Evolutionary conservation across 148 eudicot genomes (phyloP).

Genomic region (Nepenthes mirabilis): DNA sequence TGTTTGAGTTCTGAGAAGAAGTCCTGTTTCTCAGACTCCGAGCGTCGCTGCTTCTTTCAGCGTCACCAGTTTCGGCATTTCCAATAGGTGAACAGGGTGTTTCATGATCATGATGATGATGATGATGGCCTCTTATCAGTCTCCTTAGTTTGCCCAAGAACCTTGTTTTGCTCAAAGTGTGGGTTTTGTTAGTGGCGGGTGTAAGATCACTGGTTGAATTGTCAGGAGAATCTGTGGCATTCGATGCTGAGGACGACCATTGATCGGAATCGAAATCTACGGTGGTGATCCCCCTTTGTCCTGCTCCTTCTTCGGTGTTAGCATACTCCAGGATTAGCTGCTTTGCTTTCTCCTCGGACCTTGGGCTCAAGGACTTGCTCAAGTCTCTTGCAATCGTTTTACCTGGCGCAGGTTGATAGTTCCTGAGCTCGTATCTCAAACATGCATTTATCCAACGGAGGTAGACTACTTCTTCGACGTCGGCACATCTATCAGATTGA

Average conservation of each 20-base stretch:
- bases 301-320: slow-evolving; percentile 34
- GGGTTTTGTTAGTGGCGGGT: slow-evolving; percentile 16
- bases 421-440: slow-evolving; percentile 61
- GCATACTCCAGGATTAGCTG: slow-evolving; percentile 70
- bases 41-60: slow-evolving; percentile 1
- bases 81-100: slow-evolving; percentile 20
- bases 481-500: slow-evolving; percentile 51
- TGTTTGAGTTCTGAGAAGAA: slow-evolving; percentile 28
- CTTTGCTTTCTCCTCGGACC: slow-evolving; percentile 68
- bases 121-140: slow-evolving; percentile 36
- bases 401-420: slow-evolving; percentile 50
- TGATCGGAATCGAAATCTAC: slow-evolving; percentile 40
- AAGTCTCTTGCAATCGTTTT: slow-evolving; percentile 66
- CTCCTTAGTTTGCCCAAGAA: slow-evolving; percentile 47
- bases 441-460: slow-evolving; percentile 94
- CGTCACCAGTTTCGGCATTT: slow-evolving; percentile 16
- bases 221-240: slow-evolving; percentile 53
- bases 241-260: slow-evolving; percentile 57
- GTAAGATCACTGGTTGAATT: slow-evolving; percentile 20
- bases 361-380: slow-evolving; percentile 63
- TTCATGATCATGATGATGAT: slow-evolving; percentile 8
- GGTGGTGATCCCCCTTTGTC: slow-evolving; percentile 16
- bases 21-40: slow-evolving; percentile 18
- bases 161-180: slow-evolving; percentile 21
- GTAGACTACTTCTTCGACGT: slow-evolving; percentile 70